Conservation (phyloP, 2,329 filamentous ascomycete species). For the Epichloe gansuensis region DNA sequence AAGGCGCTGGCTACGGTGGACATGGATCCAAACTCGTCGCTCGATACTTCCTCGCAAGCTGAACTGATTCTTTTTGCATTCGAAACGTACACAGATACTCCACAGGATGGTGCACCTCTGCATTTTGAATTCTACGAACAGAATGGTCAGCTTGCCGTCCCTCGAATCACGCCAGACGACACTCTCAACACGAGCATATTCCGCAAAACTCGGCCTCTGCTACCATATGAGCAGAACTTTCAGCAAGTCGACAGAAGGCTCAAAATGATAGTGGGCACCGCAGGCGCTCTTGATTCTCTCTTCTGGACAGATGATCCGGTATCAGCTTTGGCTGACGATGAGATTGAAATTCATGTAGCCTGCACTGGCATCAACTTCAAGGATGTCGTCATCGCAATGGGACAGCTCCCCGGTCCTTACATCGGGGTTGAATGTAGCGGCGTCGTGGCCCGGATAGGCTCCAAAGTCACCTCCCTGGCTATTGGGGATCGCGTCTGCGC, state of each 20-base stretch:
- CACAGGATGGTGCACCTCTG: slow-evolving; percentile 5
- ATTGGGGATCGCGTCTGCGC: slow-evolving; percentile 13
- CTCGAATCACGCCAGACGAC: slow-evolving; percentile 14
- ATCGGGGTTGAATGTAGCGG: slow-evolving; percentile 15
- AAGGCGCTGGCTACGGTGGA: slow-evolving; percentile 33
- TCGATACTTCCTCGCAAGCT: slow-evolving; percentile 10
- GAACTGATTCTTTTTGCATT: slow-evolving; percentile 19
- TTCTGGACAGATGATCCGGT: slow-evolving; percentile 25
- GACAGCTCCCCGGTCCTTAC: slow-evolving; percentile 10
- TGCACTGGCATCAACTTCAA: slow-evolving; percentile 32
- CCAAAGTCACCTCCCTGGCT: slow-evolving; percentile 4
- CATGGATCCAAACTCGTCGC: slow-evolving; percentile 22
- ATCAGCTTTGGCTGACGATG: slow-evolving; percentile 18
- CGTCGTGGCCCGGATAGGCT: slow-evolving; percentile 10
- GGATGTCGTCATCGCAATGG: slow-evolving; percentile 14
- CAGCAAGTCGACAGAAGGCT: slow-evolving; percentile 20
- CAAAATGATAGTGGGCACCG: slow-evolving; percentile 26
- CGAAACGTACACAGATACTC: slow-evolving; percentile 5
- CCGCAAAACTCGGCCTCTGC: slow-evolving; percentile 13
- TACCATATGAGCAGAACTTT: slow-evolving; percentile 24
- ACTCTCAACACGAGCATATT: slow-evolving; percentile 12
- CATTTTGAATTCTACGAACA: slow-evolving; percentile 20
- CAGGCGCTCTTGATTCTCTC: slow-evolving; percentile 25
- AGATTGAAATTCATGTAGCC: slow-evolving; percentile 30
- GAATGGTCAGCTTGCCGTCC: slow-evolving; percentile 16